These are phyloP conservation scores for Colletotrichum destructivum DNA, from an alignment of 2,329 filamentous ascomycete species.

Conservation along the genomic window DNA sequence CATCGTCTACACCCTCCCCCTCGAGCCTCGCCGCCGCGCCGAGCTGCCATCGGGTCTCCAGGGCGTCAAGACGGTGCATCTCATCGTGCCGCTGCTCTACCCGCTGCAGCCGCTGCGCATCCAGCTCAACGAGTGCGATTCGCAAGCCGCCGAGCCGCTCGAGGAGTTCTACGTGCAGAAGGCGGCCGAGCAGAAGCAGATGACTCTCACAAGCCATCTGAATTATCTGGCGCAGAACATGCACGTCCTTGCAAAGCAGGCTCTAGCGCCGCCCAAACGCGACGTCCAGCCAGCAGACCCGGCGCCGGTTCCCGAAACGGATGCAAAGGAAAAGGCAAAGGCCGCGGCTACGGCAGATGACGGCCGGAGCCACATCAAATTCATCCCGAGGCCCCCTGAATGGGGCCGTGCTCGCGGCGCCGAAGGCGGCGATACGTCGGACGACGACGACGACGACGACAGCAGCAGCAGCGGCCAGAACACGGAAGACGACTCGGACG, in stretches of 20 bases:
- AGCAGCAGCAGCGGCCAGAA: too few species aligned
- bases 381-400: conserved; percentile 84
- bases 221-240: conserved; percentile 83
- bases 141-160: conserved; percentile 72
- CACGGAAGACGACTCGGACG: conserved; percentile 63
- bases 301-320: conserved; percentile 31
- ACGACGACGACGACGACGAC: conserved; percentile 56
- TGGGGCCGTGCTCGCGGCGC: conserved; percentile 74
- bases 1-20: conserved; percentile 77
- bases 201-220: conserved; percentile 80
- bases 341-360: conserved; percentile 48
- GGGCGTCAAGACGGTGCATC: conserved; percentile 73
- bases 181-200: conserved; percentile 68
- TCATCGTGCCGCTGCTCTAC: conserved; percentile 81
- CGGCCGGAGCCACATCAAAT: conserved; percentile 76
- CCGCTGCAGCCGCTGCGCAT: conserved; percentile 78
- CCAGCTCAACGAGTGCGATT: conserved; percentile 75
- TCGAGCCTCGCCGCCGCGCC: conserved; percentile 74
- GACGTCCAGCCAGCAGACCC: conserved; percentile 43
- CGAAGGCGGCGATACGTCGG: conserved; percentile 59
- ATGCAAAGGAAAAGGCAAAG: conserved; percentile 46
- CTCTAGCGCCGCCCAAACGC: conserved; percentile 47
- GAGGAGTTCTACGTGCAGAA: conserved; percentile 77
- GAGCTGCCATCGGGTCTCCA: conserved; percentile 75
- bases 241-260: conserved; percentile 74